Conservation (phyloP, 2,329 filamentous ascomycete genomes). For the Hymenoscyphus scutula region DNA sequence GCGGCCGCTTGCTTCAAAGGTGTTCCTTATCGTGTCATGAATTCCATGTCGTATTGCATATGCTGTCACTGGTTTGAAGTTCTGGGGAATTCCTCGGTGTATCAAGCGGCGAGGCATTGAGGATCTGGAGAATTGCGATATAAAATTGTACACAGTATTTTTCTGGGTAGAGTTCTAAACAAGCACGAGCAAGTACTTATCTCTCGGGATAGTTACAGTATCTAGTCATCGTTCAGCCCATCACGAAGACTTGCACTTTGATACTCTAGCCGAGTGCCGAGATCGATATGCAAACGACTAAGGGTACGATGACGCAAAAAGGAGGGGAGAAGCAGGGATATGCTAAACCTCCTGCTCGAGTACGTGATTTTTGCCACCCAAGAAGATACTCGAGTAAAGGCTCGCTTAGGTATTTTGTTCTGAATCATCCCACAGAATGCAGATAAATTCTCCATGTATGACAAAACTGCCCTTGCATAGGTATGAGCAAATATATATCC, state of each 20-base stretch:
- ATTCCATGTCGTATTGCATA: neutral
- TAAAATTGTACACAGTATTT: neutral
- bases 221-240: neutral
- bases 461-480: no score
- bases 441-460: no score
- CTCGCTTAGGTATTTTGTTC: no score
- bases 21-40: neutral
- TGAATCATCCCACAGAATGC: no score
- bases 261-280: neutral
- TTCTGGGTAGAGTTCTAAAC: neutral
- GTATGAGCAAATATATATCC: no score
- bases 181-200: neutral
- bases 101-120: neutral
- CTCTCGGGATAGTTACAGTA: neutral
- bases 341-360: no score
- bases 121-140: neutral
- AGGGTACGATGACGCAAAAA: neutral
- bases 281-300: neutral
- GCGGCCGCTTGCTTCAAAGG: neutral
- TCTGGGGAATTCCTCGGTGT: neutral
- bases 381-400: neutral
- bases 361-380: neutral
- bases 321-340: neutral
- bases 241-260: neutral
- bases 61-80: neutral